Evolutionary conservation across 192 early-diverging fungal species (phyloP).

Genomic region (Nowakowskiella sp.): DNA sequence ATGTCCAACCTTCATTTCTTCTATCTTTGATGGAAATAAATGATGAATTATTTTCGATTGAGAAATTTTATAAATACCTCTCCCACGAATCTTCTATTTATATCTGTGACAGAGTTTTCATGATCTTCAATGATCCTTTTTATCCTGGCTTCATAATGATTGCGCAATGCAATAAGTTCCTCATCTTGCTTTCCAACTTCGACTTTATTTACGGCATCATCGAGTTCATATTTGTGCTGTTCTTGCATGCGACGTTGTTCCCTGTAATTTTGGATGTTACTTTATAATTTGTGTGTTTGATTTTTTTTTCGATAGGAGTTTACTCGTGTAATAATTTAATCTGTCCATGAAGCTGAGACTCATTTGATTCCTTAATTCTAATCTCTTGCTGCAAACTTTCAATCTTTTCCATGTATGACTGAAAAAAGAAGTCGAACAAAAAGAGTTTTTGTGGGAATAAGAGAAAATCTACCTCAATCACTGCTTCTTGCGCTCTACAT

Average conservation of each 20-base stretch:
- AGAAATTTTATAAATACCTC: background rate
- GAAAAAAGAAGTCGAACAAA: background rate
- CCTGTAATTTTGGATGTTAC: too few relatives aligned
- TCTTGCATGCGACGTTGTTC: background rate
- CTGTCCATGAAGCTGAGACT: too few relatives aligned
- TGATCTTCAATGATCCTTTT: background rate
- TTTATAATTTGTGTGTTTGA: too few relatives aligned
- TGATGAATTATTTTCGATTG: background rate
- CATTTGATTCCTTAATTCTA: too few relatives aligned
- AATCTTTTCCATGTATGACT: constrained; percentile 28
- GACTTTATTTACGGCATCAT: background rate
- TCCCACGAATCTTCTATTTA: background rate
- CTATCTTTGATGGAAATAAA: background rate
- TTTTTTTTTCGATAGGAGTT: too few relatives aligned
- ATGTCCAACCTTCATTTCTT: background rate
- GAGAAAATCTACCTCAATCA: constrained; percentile 22
- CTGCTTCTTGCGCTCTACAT: constrained; percentile 21
- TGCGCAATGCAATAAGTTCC: background rate
- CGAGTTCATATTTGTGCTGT: background rate
- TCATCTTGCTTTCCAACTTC: constrained; percentile 1
- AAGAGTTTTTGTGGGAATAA: background rate
- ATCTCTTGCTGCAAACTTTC: too few relatives aligned
- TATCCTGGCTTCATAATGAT: background rate
- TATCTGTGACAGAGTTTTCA: background rate
- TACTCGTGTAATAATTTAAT: too few relatives aligned